Base-by-base conservation (phyloP, 306 rosid genomes). In the Cotoneaster glaucophyllus region DNA sequence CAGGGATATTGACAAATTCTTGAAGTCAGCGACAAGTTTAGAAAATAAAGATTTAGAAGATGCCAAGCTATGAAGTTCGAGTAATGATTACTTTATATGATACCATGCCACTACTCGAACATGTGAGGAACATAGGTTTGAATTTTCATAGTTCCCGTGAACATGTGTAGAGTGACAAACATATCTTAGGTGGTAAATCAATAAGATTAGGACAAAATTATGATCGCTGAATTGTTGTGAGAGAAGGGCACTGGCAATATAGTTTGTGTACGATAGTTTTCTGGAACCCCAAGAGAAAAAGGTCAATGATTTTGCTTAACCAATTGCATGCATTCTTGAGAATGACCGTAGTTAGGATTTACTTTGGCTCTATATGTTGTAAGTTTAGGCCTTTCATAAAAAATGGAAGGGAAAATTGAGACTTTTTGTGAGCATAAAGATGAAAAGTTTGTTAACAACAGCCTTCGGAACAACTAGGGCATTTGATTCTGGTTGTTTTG, bases 1-100 rank as follows among this genome's bases (percentile, higher is more conserved):
- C 65, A 85, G 75, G 15, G 96, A 92, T 77, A 82, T 85, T 39
- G 97, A 96, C 15, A 81, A 87, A 74, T 92, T 70, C 86, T 84
- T 96, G 75, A 88, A 89, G 83, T 87, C 88, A 74, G 56, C 34
- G 9, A 78, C 85, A 57, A 58, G 57, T 79, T 8, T 82, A 0
- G 91, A 86, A 4, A 28, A 43, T 11, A 69, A 28, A 10, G 89
- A 82, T 77, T 21, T 83, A 53, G 97, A 95, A 67, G 86, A 76
- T 71, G 69, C 80, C 50, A 21, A 53, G 8, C 69, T 34, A 12
- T 10, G 45, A 64, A 64, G 18, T 34, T 32, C 28, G 69, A 64
- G 25, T 15, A 67, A 64, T 75, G 22, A 24, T 11, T 19, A 58
- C 62, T 17, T 17, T 24, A 18, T 63, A 67, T 32, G 17, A 39